Evolutionary conservation across 1,139 yeast genomes (phyloP).

Genomic region (Diutina neorugosa): DNA sequence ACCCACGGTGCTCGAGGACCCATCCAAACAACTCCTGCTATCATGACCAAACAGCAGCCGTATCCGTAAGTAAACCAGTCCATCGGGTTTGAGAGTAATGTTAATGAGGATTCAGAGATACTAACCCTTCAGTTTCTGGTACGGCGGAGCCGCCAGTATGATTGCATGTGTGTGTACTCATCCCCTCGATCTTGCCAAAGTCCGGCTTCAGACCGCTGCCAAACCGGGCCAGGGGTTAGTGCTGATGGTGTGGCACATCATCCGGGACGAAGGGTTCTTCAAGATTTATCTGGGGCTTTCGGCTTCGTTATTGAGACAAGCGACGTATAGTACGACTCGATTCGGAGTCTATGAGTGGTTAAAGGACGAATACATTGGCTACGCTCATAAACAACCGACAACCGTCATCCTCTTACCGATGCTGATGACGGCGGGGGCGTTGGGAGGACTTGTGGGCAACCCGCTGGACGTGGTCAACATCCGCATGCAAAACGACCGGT

Average conservation of each 20-base stretch:
- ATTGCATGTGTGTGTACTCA: conserved; percentile 53
- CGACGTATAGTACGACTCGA: conserved; percentile 76
- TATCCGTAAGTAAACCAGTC: conserved; percentile 2
- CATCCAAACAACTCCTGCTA: background rate
- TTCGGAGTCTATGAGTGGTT: conserved; percentile 74
- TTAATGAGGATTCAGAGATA: background rate
- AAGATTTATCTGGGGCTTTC: conserved; percentile 71
- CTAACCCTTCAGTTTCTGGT: conserved; percentile 26
- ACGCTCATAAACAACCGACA: conserved; percentile 16
- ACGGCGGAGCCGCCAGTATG: conserved; percentile 55
- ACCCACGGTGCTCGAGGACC: background rate
- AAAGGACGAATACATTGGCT: conserved; percentile 39
- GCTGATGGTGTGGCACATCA: conserved; percentile 48
- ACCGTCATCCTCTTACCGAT: conserved; percentile 47
- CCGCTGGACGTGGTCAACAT: conserved; percentile 84
- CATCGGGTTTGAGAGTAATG: too few species aligned
- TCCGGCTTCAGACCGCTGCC: conserved; percentile 65
- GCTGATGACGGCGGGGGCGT: conserved; percentile 75
- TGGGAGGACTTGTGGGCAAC: conserved; percentile 79
- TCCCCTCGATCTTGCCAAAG: conserved; percentile 78
- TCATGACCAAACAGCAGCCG: background rate
- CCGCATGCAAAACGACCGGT: conserved; percentile 82
- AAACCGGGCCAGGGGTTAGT: conserved; percentile 49
- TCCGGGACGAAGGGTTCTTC: conserved; percentile 50
- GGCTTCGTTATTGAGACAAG: conserved; percentile 76